Percentiles rank a stretch among this genome's conserved stretches.
phyloP scores from a whole-genome alignment of 2,329 filamentous ascomycete species.

The Amphichorda felina region DNA sequence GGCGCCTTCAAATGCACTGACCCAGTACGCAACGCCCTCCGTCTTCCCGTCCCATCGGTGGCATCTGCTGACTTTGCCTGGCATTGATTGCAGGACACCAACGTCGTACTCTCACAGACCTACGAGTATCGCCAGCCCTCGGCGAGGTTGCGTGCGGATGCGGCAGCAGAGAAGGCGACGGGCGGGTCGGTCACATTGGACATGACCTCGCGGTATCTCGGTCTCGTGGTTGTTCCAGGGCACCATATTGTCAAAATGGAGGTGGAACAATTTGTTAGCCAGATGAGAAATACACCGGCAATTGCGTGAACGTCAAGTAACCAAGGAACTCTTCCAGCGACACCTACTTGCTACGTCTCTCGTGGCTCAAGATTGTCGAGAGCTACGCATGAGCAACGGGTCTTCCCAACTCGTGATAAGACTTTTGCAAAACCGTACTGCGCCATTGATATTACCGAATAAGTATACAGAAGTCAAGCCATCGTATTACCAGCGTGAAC shows the following conservation, averaged over 20 bases:
- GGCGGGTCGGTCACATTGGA: conserved; percentile 45
- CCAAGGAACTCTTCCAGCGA: neutral
- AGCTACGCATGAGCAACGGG: too few species aligned
- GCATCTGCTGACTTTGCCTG: neutral
- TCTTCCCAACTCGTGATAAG: too few species aligned
- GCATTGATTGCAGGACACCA: conserved; percentile 52
- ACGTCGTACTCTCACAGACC: conserved; percentile 75
- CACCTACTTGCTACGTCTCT: too few species aligned
- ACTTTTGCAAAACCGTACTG: neutral
- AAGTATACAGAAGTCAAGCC: conserved; percentile 1
- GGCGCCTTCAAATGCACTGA: conserved; percentile 94
- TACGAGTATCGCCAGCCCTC: conserved; percentile 82
- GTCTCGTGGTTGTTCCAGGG: conserved; percentile 81
- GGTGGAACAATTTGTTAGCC: conserved; percentile 62
- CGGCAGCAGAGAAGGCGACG: conserved; percentile 16
- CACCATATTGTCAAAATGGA: conserved; percentile 80
- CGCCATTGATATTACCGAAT: neutral
- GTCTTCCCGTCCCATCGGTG: neutral
- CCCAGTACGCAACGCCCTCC: conserved; percentile 54
- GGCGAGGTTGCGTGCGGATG: conserved; percentile 28
- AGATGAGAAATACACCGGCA: conserved; percentile 19
- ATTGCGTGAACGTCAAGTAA: neutral
- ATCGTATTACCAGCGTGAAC: conserved; percentile 1
- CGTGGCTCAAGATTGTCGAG: too few species aligned
- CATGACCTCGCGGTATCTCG: conserved; percentile 78